Base-by-base conservation (phyloP, 495 filamentous ascomycete genomes). In the Talaromyces ruber region DNA sequence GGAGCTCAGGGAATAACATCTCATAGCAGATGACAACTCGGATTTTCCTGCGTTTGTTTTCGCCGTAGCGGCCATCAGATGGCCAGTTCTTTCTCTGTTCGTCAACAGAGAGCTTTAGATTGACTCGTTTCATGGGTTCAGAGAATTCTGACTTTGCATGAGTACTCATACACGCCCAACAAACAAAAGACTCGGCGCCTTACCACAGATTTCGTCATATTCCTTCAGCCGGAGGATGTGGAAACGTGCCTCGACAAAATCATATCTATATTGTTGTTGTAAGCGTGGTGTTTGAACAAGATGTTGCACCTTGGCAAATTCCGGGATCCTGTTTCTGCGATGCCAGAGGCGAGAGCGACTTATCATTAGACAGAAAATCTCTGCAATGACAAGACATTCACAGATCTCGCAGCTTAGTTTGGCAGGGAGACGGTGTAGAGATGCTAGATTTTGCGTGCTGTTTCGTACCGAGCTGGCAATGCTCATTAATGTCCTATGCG, bases 351-450 rank as follows among this genome's bases (percentile, higher is more conserved):
- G 43, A 29, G 59, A 8, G 64, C 64, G 64, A 62, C 66, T 62
- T 66, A 62, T 58, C 67, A 71, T 62, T 63, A 71, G 61, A 69
- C 68, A 65, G 70, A 72, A 70, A 63, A 63, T 58, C 71, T 72
- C 61, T 53, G 64, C 55, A 62, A 66, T 45, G 62, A 69, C 45
- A 63, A 69, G 55, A 47, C 51, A 45, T n/a, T 47, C 54, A 50
- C 37, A 60, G 21, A 60, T 60, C 9, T 32, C 11, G 8, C 55
- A 58, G 30, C 37, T 37, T 5, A 58, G 11, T 7, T 58, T 29
- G 12, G 55, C 18, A 39, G 55, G 55, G 9, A 58, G 55, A 30
- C 54, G 28, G n/a, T 37, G 28, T 18, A 57, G 54, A 57, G 54
- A 58, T 11, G 55, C 29, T 58, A 29, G 55, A 22, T 34, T 58